phyloP scores from a whole-genome alignment of 768 basidiomycete species.

The Fomitopsis serialis region DNA sequence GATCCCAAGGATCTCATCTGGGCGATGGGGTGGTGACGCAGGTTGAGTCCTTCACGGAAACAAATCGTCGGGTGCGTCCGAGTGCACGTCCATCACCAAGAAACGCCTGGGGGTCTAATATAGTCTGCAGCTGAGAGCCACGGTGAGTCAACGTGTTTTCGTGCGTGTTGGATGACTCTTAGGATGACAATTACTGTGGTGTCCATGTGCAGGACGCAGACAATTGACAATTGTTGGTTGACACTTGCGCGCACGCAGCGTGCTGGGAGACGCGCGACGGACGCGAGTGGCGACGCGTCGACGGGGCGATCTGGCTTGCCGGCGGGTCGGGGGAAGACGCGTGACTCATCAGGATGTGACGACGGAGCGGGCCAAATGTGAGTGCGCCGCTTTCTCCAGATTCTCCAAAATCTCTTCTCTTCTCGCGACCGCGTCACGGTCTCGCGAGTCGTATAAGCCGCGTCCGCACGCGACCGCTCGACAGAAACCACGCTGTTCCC shows the following conservation, averaged over 20 bases:
- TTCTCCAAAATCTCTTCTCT: neutral
- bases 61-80: neutral
- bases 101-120: neutral
- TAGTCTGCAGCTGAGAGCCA: neutral
- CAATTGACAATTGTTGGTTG: too few species aligned
- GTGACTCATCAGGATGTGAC: constrained; percentile 1
- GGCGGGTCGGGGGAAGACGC: neutral
- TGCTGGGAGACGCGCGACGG: neutral
- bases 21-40: neutral
- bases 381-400: neutral
- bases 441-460: neutral
- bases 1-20: neutral
- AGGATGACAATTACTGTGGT: neutral
- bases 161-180: neutral
- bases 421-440: neutral
- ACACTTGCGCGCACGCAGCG: too few species aligned
- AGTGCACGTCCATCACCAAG: neutral
- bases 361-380: neutral
- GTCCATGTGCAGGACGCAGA: neutral
- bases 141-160: neutral
- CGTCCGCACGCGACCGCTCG: too few species aligned
- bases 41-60: neutral
- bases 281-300: neutral
- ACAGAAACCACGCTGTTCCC: too few species aligned
- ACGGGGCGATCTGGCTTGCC: neutral